Percentiles rank a stretch among this genome's conserved stretches.
These are phyloP conservation scores for Podila epicladia DNA, from an alignment of 192 early-diverging fungal genomes.

Conservation along the genomic window DNA sequence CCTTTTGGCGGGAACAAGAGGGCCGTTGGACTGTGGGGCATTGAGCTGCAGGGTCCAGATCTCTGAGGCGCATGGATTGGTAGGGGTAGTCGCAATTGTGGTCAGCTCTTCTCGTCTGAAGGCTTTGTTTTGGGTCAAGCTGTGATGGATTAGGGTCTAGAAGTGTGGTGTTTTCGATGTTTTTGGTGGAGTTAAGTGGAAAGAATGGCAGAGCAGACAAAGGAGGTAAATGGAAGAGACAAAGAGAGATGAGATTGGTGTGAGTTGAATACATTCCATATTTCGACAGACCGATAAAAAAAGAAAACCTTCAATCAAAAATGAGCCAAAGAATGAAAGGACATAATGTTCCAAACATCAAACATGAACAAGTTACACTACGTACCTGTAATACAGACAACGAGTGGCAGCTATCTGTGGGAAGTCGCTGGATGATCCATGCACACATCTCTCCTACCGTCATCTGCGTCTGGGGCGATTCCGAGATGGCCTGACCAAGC, in stretches of 20 bases:
- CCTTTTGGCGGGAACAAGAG: slow-evolving; percentile 1
- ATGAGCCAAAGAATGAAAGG: no score
- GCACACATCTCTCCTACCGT: background rate
- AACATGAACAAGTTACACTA: background rate
- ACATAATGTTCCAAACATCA: background rate
- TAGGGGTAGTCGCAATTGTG: background rate
- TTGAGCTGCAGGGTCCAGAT: slow-evolving; percentile 1
- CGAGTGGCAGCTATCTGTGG: background rate
- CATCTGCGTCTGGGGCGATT: background rate
- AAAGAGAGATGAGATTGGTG: background rate
- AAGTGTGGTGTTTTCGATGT: background rate
- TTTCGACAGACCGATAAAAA: no score
- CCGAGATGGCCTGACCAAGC: background rate
- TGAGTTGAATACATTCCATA: background rate
- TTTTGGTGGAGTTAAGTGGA: background rate
- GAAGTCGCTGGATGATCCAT: background rate
- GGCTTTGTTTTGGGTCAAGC: slow-evolving; percentile 1
- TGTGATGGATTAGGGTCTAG: background rate
- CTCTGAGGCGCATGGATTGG: background rate
- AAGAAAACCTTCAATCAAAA: no score
- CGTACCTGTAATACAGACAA: background rate
- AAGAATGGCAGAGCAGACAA: background rate
- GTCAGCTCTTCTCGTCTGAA: background rate
- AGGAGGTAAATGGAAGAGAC: background rate
- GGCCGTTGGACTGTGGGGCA: background rate